phyloP scores from a whole-genome alignment of 2,329 filamentous ascomycete genomes.

The Cryphonectria carpinicola region DNA sequence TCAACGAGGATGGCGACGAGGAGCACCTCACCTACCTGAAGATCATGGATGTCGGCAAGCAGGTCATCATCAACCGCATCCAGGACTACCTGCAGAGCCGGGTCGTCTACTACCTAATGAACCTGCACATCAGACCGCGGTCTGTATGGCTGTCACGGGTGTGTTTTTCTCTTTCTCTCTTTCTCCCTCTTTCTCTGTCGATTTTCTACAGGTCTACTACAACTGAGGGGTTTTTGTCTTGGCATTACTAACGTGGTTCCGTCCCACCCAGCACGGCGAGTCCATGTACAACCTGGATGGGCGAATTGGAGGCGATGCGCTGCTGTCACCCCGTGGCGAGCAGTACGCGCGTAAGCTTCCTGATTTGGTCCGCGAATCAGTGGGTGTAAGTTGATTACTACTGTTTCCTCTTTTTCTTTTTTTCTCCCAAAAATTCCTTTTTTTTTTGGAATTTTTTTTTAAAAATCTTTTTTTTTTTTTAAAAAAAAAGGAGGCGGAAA shows the following conservation, averaged over 20 bases:
- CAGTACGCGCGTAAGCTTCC: constrained; percentile 86
- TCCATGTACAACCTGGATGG: constrained; percentile 90
- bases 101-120: constrained; percentile 98
- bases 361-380: constrained; percentile 80
- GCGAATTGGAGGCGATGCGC: constrained; percentile 89
- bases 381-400: constrained; percentile 67
- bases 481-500: no score
- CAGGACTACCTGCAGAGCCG: constrained; percentile 95
- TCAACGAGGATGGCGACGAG: constrained; percentile 81
- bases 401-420: no score
- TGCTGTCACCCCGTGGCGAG: constrained; percentile 83
- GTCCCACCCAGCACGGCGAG: constrained; percentile 75
- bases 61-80: constrained; percentile 97
- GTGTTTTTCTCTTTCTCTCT: constrained; percentile 43
- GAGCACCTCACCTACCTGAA: constrained; percentile 91
- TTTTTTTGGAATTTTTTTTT: no score
- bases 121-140: constrained; percentile 93
- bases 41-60: constrained; percentile 92
- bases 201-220: constrained; percentile 9
- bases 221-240: constrained; percentile 25
- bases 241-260: constrained; percentile 22
- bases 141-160: constrained; percentile 96
- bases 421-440: background rate
- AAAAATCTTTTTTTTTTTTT: background rate
- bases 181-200: background rate